A percentile compares a stretch with the other conserved stretches of the same genome.
Conservation (phyloP, 306 rosid genomes). For the Argentina anserina region DNA sequence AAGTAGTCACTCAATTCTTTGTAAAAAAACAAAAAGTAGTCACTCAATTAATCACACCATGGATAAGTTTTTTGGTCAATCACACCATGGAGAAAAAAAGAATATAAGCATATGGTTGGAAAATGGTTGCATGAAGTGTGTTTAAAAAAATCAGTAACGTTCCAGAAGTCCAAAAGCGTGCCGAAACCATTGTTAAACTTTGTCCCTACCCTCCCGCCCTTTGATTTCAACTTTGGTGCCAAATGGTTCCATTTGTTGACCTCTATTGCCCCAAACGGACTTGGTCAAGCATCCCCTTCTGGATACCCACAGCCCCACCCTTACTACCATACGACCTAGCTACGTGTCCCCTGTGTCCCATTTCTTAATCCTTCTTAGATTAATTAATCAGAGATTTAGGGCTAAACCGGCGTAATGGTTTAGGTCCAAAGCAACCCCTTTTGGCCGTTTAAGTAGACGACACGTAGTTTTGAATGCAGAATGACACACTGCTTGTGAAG, state of each 20-base stretch:
- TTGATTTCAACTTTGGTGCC: not conserved
- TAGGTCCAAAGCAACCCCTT: not conserved
- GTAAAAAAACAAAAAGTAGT: too few species aligned
- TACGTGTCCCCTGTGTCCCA: not conserved
- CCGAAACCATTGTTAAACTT: not conserved
- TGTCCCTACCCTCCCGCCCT: not conserved
- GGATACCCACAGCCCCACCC: slow-evolving; percentile 1
- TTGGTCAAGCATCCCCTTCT: not conserved
- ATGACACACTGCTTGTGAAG: not conserved
- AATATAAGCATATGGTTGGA: not conserved
- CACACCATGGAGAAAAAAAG: not conserved
- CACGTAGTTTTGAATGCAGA: not conserved
- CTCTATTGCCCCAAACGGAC: not conserved
- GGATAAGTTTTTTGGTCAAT: too few species aligned
- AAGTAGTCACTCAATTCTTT: too few species aligned
- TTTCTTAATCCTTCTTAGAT: not conserved
- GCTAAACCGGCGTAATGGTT: not conserved
- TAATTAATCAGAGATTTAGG: not conserved
- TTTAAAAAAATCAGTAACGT: not conserved
- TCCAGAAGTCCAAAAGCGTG: not conserved
- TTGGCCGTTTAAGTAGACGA: not conserved
- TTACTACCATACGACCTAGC: not conserved
- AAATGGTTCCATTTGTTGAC: not conserved
- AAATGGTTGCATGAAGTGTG: not conserved
- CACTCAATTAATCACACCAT: too few species aligned